A percentile compares a stretch with the other conserved stretches of the same genome.
phyloP scores from a whole-genome alignment of 1,139 yeast genomes.

The Eremothecium coryli region DNA sequence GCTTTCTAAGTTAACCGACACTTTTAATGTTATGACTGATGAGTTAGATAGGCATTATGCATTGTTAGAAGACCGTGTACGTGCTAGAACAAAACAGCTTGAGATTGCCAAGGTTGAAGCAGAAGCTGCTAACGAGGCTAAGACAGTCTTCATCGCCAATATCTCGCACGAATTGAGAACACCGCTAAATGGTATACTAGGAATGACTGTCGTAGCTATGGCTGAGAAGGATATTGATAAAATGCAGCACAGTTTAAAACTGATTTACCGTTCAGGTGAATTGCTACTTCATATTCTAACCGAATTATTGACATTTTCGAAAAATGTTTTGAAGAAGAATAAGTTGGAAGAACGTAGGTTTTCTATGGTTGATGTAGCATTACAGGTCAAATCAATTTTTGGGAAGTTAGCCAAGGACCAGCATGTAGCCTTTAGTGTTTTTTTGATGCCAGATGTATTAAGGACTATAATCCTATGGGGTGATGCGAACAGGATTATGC shows the following conservation, averaged over 20 bases:
- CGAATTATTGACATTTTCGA: conserved; percentile 79
- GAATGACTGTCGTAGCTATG: conserved; percentile 91
- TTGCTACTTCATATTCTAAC: conserved; percentile 76
- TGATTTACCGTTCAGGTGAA: conserved; percentile 84
- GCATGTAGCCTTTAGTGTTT: conserved; percentile 52
- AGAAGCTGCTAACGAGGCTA: conserved; percentile 90
- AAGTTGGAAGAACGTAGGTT: conserved; percentile 75
- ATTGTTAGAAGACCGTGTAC: conserved; percentile 82
- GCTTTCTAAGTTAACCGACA: conserved; percentile 74
- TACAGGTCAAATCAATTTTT: conserved; percentile 82
- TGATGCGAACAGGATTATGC: conserved; percentile 79
- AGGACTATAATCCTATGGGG: conserved; percentile 64
- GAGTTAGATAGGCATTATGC: conserved; percentile 77
- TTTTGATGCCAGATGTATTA: conserved; percentile 49
- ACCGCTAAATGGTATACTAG: conserved; percentile 89
- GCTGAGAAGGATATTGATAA: conserved; percentile 63
- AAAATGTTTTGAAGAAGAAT: conserved; percentile 81
- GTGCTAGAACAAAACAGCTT: conserved; percentile 74
- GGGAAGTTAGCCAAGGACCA: conserved; percentile 75
- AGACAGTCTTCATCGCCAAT: conserved; percentile 89
- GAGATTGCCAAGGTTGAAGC: conserved; percentile 86
- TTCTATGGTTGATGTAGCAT: conserved; percentile 60
- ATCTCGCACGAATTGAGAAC: conserved; percentile 93
- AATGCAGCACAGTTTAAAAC: conserved; percentile 58
- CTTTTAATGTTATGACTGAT: conserved; percentile 85